These are phyloP conservation scores for Nemania abortiva DNA, from an alignment of 2,329 filamentous ascomycete genomes.

Conservation along the genomic window DNA sequence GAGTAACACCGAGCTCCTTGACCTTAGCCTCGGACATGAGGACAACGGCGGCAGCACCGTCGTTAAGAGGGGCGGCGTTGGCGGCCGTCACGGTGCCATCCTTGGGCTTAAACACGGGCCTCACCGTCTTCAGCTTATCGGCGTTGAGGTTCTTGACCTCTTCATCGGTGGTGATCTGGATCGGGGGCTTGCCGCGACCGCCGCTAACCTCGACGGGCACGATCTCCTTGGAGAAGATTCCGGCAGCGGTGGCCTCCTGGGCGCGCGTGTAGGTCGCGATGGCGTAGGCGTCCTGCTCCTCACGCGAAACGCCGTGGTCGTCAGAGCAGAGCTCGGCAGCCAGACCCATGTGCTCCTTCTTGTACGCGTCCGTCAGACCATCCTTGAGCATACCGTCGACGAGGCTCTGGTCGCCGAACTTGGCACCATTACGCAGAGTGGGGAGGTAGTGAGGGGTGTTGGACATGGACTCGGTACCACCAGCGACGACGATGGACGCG, in stretches of 20 bases:
- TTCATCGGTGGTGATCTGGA: conserved; percentile 86
- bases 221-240: conserved; percentile 87
- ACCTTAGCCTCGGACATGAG: conserved; percentile 95
- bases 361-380: conserved; percentile 93
- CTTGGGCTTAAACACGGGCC: conserved; percentile 82
- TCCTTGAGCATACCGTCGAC: conserved; percentile 95
- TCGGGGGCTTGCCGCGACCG: conserved; percentile 87
- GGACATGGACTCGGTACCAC: conserved; percentile 98
- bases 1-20: conserved; percentile 90
- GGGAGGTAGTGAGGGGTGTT: conserved; percentile 97
- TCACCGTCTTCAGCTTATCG: conserved; percentile 86
- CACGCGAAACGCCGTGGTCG: conserved; percentile 84
- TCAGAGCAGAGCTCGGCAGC: conserved; percentile 90
- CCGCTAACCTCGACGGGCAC: conserved; percentile 88
- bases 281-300: conserved; percentile 94
- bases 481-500: conserved; percentile 91
- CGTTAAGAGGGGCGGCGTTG: conserved; percentile 96
- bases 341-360: conserved; percentile 97
- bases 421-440: conserved; percentile 85
- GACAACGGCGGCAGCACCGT: conserved; percentile 91
- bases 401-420: conserved; percentile 91
- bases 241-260: conserved; percentile 87
- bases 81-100: conserved; percentile 93
- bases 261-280: conserved; percentile 80
- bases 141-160: conserved; percentile 95